Conservation (phyloP, 495 filamentous ascomycete species). For the Podospora pseudopauciseta region DNA sequence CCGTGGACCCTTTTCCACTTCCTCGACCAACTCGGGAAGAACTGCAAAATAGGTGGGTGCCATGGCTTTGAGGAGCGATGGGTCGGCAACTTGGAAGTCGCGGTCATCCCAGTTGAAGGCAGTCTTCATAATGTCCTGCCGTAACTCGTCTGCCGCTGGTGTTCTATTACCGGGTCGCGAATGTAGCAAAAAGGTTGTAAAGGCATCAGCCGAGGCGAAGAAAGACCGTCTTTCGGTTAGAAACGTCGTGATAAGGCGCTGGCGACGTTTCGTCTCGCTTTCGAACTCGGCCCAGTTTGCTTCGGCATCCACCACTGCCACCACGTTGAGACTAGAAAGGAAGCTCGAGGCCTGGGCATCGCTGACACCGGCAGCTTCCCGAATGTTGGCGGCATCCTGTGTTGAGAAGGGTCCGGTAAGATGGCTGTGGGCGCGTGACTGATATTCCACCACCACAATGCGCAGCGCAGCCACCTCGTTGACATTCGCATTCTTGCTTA, state of each 20-base stretch:
- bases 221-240: slow-evolving; percentile 64
- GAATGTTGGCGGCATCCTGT: slow-evolving; percentile 64
- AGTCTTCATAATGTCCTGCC: slow-evolving; percentile 21
- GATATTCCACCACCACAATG: slow-evolving; percentile 78
- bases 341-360: slow-evolving; percentile 49
- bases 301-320: slow-evolving; percentile 43
- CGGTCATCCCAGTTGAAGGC: slow-evolving; percentile 27
- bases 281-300: slow-evolving; percentile 54
- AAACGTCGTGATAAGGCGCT: slow-evolving; percentile 63
- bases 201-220: slow-evolving; percentile 45
- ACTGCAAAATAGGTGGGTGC: slow-evolving; percentile 39
- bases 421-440: slow-evolving; percentile 62
- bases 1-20: slow-evolving; percentile 28
- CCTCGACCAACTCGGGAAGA: slow-evolving; percentile 35
- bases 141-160: slow-evolving; percentile 28
- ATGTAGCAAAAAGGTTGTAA: slow-evolving; percentile 43
- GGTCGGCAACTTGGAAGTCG: slow-evolving; percentile 13
- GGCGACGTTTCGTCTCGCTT: slow-evolving; percentile 52
- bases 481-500: slow-evolving; percentile 70
- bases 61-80: slow-evolving; percentile 33
- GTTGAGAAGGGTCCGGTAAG: slow-evolving; percentile 63
- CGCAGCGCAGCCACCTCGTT: slow-evolving; percentile 81
- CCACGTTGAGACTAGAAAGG: slow-evolving; percentile 42
- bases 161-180: slow-evolving; percentile 22
- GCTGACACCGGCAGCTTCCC: slow-evolving; percentile 59